Conservation (phyloP, 805 yeast species). For the Kluyveromyces nonfermentans region DNA sequence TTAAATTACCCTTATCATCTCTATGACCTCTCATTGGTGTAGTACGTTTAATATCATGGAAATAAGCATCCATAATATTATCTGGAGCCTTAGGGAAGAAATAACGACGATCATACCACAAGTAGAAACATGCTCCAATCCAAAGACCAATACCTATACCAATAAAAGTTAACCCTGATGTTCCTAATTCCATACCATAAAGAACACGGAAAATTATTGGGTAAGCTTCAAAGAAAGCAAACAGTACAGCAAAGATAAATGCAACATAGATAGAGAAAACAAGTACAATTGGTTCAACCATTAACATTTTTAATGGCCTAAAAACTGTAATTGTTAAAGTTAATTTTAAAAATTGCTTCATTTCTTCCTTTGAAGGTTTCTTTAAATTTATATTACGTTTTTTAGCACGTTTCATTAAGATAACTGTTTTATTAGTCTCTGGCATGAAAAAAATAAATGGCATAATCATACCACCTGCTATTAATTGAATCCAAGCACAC, state of each 20-base stretch:
- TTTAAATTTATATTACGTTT: constrained; percentile 47
- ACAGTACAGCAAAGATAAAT: constrained; percentile 66
- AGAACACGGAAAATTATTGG: constrained; percentile 64
- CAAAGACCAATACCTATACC: constrained; percentile 64
- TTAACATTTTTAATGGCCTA: constrained; percentile 60
- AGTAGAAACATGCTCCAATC: constrained; percentile 43
- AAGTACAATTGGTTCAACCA: constrained; percentile 66
- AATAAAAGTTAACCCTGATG: constrained; percentile 60
- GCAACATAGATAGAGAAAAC: constrained; percentile 63
- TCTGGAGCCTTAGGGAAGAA: constrained; percentile 51
- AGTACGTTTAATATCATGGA: constrained; percentile 28
- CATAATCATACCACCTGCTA: constrained; percentile 49
- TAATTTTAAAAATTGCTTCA: constrained; percentile 33
- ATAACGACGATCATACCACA: constrained; percentile 38
- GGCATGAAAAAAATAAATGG: constrained; percentile 42
- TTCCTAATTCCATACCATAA: constrained; percentile 49
- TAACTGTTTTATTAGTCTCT: constrained; percentile 65
- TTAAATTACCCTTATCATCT: constrained; percentile 41
- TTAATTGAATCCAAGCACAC: constrained; percentile 62
- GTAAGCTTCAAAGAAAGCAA: constrained; percentile 73
- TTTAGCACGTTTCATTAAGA: constrained; percentile 50
- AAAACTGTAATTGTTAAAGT: constrained; percentile 43
- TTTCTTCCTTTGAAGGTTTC: constrained; percentile 27
- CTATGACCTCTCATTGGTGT: constrained; percentile 37
- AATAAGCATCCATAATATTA: constrained; percentile 38